Percentiles rank a stretch among this genome's conserved stretches.
Conservation (phyloP, 1,284 basidiomycete genomes). For the Polyporus tsugae region DNA sequence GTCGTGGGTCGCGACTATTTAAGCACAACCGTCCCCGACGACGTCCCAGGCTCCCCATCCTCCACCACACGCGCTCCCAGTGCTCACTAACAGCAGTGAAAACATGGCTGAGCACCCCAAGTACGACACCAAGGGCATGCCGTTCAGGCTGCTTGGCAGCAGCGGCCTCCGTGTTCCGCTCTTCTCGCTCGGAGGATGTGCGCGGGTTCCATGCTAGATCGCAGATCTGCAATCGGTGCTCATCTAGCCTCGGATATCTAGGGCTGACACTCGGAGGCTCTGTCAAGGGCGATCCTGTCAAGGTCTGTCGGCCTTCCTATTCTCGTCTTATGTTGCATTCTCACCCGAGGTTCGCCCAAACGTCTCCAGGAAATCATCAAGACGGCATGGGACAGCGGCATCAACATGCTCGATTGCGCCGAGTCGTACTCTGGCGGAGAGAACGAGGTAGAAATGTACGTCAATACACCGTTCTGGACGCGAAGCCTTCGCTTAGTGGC, state of each 20-base stretch:
- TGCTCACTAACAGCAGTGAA: neutral
- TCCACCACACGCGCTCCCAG: neutral
- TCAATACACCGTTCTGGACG: conserved; percentile 15
- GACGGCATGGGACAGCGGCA: conserved; percentile 71
- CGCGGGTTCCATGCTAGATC: conserved; percentile 15
- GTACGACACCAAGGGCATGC: conserved; percentile 73
- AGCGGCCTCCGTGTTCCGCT: conserved; percentile 81
- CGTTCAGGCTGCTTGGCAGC: conserved; percentile 77
- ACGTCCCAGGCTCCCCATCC: conserved; percentile 2
- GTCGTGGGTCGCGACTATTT: neutral
- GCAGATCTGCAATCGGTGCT: conserved; percentile 1
- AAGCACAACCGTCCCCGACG: neutral
- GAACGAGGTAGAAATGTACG: conserved; percentile 74
- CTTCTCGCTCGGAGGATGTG: conserved; percentile 83
- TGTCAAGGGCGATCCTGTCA: conserved; percentile 76
- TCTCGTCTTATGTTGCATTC: neutral
- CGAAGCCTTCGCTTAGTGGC: neutral
- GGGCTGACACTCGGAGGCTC: conserved; percentile 74
- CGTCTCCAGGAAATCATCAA: conserved; percentile 63
- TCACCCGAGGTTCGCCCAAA: neutral
- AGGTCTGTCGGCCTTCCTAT: conserved; percentile 44
- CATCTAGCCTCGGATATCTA: conserved; percentile 33
- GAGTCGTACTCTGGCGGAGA: conserved; percentile 76
- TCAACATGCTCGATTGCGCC: conserved; percentile 75
- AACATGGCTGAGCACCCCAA: conserved; percentile 23